phyloP scores from a whole-genome alignment of 192 early-diverging fungal species.

The Phlyctochytrium planicorne region DNA sequence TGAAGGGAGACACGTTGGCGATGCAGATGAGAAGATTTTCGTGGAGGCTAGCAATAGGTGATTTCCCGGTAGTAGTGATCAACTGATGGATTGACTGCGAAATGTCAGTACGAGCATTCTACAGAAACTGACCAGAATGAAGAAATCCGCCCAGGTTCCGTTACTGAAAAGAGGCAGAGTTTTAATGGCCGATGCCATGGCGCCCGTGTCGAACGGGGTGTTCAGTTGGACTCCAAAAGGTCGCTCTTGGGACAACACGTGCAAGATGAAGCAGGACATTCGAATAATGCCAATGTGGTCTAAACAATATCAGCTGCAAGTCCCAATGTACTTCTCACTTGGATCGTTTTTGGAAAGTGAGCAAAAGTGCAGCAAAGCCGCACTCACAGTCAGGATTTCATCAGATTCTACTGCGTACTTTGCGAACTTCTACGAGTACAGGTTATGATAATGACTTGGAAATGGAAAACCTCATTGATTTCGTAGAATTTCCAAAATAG shows the following conservation, averaged over 20 bases:
- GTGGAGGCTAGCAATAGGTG: constrained; percentile 63
- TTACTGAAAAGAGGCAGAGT: constrained; percentile 38
- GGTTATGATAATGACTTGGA: not conserved
- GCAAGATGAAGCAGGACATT: constrained; percentile 70
- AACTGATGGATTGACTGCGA: constrained; percentile 70
- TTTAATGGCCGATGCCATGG: constrained; percentile 21
- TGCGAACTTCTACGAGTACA: constrained; percentile 61
- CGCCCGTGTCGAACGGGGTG: constrained; percentile 48
- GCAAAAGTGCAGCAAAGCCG: constrained; percentile 62
- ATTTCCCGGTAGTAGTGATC: constrained; percentile 69
- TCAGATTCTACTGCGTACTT: constrained; percentile 60
- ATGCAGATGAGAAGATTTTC: constrained; percentile 77
- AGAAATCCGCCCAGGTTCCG: constrained; percentile 70
- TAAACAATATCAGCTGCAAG: constrained; percentile 8
- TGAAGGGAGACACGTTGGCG: constrained; percentile 77
- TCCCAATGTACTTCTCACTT: constrained; percentile 38
- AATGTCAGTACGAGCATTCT: not conserved
- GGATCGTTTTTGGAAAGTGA: constrained; percentile 59
- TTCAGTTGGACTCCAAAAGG: constrained; percentile 67
- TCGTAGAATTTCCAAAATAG: constrained; percentile 85
- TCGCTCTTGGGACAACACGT: constrained; percentile 69
- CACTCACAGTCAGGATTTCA: constrained; percentile 58
- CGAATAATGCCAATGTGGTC: constrained; percentile 74
- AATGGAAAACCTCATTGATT: constrained; percentile 65
- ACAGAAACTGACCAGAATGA: constrained; percentile 65